Evolutionary conservation across 257 asterid species (phyloP).

Genomic region (Echites panduratus): DNA sequence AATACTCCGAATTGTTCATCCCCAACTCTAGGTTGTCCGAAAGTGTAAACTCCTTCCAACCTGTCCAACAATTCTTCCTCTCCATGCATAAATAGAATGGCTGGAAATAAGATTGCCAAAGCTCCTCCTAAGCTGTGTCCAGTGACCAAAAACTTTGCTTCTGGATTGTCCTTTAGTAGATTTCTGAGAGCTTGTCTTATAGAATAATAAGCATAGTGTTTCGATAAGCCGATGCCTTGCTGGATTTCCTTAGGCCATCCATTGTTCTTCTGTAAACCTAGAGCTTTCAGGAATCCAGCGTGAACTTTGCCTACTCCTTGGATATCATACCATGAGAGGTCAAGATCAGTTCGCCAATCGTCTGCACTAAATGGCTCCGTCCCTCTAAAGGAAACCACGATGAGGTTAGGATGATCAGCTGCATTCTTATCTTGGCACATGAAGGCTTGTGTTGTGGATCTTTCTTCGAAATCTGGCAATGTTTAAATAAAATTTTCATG

Average conservation of each 20-base stretch:
- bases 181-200: conserved; percentile 37
- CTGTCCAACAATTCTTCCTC: conserved; percentile 43
- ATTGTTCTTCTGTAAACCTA: conserved; percentile 45
- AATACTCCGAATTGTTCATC: conserved; percentile 55
- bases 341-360: conserved; percentile 54
- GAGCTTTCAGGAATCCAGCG: conserved; percentile 57
- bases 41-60: conserved; percentile 69
- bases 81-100: conserved; percentile 39
- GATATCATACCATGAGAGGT: conserved; percentile 63
- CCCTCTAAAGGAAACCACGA: conserved; percentile 59
- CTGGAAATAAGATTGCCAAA: conserved; percentile 45
- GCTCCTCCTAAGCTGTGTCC: conserved; percentile 88
- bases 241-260: conserved; percentile 51
- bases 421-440: conserved; percentile 37
- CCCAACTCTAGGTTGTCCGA: conserved; percentile 84
- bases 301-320: conserved; percentile 45
- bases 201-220: conserved; percentile 48
- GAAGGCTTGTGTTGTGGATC: conserved; percentile 36
- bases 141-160: conserved; percentile 43
- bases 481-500: not conserved
- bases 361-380: conserved; percentile 48
- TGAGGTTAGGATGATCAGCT: conserved; percentile 32
- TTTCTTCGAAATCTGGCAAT: conserved; percentile 37
- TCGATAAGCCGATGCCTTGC: conserved; percentile 2
- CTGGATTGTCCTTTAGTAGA: conserved; percentile 25